Conservation (phyloP, 2,329 filamentous ascomycete species). For the Botryosphaeria dothidea region DNA sequence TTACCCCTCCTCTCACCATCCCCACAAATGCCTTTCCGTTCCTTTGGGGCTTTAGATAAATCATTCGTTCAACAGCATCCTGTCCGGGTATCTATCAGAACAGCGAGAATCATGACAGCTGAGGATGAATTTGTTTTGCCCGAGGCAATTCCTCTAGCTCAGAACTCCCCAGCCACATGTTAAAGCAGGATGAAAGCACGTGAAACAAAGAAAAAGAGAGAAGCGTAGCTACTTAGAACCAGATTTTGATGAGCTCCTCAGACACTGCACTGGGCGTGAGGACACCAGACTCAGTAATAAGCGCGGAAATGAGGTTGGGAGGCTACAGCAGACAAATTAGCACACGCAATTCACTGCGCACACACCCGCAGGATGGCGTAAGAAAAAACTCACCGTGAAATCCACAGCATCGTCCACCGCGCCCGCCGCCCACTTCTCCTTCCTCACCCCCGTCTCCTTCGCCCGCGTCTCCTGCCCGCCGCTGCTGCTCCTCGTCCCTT, state of each 20-base stretch:
- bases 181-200: background rate
- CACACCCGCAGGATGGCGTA: background rate
- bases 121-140: no score
- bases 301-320: constrained; percentile 67
- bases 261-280: constrained; percentile 70
- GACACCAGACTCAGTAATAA: constrained; percentile 75
- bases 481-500: constrained; percentile 18
- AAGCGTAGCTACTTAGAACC: constrained; percentile 37
- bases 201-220: background rate
- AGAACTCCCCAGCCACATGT: background rate
- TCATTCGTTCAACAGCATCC: no score
- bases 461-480: constrained; percentile 12
- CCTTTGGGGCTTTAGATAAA: no score
- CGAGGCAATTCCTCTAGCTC: no score
- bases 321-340: constrained; percentile 49
- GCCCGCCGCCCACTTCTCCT: constrained; percentile 24
- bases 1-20: no score
- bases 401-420: constrained; percentile 60
- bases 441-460: background rate
- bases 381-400: constrained; percentile 60
- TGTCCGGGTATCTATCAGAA: background rate
- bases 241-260: constrained; percentile 69
- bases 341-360: background rate
- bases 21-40: background rate
- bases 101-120: no score